These are phyloP conservation scores for Trichoderma sp. DNA, from an alignment of 2,329 filamentous ascomycete species.

Conservation along the genomic window DNA sequence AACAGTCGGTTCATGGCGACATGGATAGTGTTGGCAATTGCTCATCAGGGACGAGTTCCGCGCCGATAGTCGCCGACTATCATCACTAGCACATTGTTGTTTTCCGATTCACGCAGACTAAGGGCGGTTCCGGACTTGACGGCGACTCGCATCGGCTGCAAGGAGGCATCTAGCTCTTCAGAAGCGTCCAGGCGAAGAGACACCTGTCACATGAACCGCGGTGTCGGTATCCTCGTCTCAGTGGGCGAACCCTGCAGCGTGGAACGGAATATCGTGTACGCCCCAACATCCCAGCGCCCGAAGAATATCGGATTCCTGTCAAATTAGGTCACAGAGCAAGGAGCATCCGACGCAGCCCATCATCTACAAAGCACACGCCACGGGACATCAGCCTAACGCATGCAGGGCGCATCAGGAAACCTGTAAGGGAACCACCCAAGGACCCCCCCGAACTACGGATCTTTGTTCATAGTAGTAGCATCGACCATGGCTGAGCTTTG, in stretches of 20 bases:
- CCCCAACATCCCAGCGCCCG: constrained; percentile 6
- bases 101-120: not conserved
- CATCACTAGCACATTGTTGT: not conserved
- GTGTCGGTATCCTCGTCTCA: constrained; percentile 5
- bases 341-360: not conserved
- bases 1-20: not conserved
- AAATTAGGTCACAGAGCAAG: not conserved
- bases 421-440: not conserved
- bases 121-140: not conserved
- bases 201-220: constrained; percentile 9
- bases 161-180: not conserved
- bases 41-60: not conserved
- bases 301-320: not conserved
- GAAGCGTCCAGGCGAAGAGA: not conserved
- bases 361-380: not conserved
- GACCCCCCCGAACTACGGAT: not conserved
- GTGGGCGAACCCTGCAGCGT: not conserved
- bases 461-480: not conserved
- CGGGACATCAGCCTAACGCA: constrained; percentile 16
- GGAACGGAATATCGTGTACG: not conserved
- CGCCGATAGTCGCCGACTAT: not conserved
- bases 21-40: not conserved
- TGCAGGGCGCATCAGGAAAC: not conserved
- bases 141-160: not conserved
- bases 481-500: not conserved